These are phyloP conservation scores for Austroboletus festivus DNA, from an alignment of 768 basidiomycete species.

Conservation along the genomic window DNA sequence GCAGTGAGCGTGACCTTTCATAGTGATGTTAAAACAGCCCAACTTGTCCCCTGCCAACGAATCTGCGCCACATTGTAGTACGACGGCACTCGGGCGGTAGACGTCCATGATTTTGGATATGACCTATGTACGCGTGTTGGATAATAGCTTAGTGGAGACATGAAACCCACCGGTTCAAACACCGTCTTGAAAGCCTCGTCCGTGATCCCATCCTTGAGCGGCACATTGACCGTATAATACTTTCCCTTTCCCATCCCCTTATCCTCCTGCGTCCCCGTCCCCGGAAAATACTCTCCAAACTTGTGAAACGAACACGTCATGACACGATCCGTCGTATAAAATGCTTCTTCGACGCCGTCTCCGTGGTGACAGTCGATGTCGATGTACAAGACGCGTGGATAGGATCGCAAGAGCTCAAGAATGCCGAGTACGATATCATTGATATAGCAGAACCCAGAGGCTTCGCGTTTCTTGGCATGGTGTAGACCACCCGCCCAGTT, in stretches of 20 bases:
- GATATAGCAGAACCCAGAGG: constrained; percentile 98
- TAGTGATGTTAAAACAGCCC: constrained; percentile 93
- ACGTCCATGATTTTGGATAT: constrained; percentile 83
- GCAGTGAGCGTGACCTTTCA: constrained; percentile 92
- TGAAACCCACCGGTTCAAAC: constrained; percentile 81
- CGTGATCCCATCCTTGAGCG: constrained; percentile 89
- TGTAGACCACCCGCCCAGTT: constrained; percentile 99
- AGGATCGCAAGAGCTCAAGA: constrained; percentile 83
- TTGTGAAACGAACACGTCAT: constrained; percentile 98
- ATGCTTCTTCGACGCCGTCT: constrained; percentile 98
- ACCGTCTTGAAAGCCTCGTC: constrained; percentile 84
- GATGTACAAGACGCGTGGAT: constrained; percentile 89
- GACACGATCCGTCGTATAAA: constrained; percentile 95
- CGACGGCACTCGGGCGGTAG: constrained; percentile 81
- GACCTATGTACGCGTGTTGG: constrained; percentile 46
- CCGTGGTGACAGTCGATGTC: constrained; percentile 99
- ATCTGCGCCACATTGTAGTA: constrained; percentile 95
- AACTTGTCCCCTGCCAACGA: constrained; percentile 94
- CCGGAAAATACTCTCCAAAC: constrained; percentile 82
- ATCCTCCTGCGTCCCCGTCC: constrained; percentile 81
- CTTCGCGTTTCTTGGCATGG: constrained; percentile 99
- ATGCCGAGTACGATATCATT: constrained; percentile 97
- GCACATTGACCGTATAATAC: constrained; percentile 90
- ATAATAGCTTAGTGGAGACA: not conserved
- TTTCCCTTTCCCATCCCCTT: constrained; percentile 79